These are phyloP conservation scores for Tolypocladium cylindrosporum DNA, from an alignment of 2,329 filamentous ascomycete genomes.

Conservation along the genomic window DNA sequence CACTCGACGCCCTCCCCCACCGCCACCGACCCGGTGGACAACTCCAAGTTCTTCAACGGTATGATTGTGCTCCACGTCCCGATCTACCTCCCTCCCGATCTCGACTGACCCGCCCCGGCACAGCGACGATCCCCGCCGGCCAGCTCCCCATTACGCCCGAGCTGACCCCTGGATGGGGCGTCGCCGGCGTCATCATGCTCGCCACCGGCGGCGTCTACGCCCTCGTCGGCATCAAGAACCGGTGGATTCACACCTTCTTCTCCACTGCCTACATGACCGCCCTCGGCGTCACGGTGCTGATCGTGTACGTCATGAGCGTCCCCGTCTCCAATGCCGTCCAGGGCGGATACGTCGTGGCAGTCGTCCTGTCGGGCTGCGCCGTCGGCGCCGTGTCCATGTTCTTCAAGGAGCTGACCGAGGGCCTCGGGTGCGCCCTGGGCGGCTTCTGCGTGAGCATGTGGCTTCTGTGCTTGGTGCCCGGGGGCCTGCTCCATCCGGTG, in stretches of 20 bases:
- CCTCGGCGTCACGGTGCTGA: conserved; percentile 68
- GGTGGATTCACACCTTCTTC: conserved; percentile 69
- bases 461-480: conserved; percentile 68
- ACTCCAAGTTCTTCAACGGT: conserved; percentile 25
- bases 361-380: conserved; percentile 59
- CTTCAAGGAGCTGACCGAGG: conserved; percentile 74
- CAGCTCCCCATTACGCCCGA: conserved; percentile 61
- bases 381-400: conserved; percentile 66
- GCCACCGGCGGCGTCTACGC: conserved; percentile 60
- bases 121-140: conserved; percentile 36
- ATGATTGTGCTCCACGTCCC: conserved; percentile 3
- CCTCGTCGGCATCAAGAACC: conserved; percentile 74
- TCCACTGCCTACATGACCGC: conserved; percentile 65
- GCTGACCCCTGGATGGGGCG: conserved; percentile 72
- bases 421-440: conserved; percentile 75
- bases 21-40: conserved; percentile 11
- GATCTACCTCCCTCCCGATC: conserved; percentile 3
- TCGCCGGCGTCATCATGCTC: conserved; percentile 70
- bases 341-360: conserved; percentile 77
- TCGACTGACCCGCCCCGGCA: conserved; percentile 1
- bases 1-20: not conserved
- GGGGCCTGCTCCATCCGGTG: conserved; percentile 58
- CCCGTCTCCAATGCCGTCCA: conserved; percentile 69
- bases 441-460: conserved; percentile 87
- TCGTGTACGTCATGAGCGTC: conserved; percentile 78